Evolutionary conservation across 2,329 filamentous ascomycete genomes (phyloP).

Genomic region (Aspergillus tamarii): DNA sequence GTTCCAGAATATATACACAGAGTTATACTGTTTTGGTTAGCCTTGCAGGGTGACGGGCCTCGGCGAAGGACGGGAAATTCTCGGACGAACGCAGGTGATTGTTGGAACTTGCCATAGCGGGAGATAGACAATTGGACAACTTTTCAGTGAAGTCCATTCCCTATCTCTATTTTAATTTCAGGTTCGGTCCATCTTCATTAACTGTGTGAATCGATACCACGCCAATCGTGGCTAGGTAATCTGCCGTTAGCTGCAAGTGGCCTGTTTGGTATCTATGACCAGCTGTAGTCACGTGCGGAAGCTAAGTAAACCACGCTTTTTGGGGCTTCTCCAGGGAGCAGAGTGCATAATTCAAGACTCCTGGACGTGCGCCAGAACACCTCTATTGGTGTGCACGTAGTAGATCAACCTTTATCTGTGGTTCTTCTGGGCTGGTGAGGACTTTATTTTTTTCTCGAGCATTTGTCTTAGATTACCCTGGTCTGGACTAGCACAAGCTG

Average conservation of each 20-base stretch:
- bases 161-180: too few relatives aligned
- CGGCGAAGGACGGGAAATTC: not conserved
- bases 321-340: constrained; percentile 18
- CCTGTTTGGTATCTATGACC: constrained; percentile 5
- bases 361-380: constrained; percentile 17
- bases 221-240: not conserved
- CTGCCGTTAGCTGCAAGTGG: not conserved
- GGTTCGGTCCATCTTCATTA: not conserved
- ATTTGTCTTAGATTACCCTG: not conserved
- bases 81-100: not conserved
- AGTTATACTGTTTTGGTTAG: not conserved
- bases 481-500: not conserved
- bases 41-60: not conserved
- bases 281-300: constrained; percentile 25
- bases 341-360: constrained; percentile 24
- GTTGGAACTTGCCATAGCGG: not conserved
- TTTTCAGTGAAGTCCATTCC: not conserved
- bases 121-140: not conserved
- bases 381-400: constrained; percentile 18
- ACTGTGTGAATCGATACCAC: not conserved
- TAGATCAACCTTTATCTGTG: not conserved
- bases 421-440: not conserved
- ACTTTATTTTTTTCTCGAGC: not conserved
- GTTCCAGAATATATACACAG: too few relatives aligned
- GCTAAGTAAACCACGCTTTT: constrained; percentile 25